A percentile compares a stretch with the other conserved stretches of the same genome.
Conservation (phyloP, 139 green algal species). For the Micromonas pusilla region DNA sequence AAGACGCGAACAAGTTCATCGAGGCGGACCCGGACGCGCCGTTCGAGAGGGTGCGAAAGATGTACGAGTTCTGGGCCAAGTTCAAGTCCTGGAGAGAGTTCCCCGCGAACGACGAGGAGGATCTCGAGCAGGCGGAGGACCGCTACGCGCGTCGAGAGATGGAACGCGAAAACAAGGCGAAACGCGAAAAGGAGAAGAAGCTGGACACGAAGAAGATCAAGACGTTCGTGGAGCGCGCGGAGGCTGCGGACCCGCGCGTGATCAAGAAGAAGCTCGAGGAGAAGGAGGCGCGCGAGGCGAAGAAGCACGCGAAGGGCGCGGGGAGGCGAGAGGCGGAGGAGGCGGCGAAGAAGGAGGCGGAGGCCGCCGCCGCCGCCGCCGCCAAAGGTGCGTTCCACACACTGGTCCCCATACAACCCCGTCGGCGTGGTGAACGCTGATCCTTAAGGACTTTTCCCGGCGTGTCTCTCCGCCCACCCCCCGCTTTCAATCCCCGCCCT, state of each 20-base stretch:
- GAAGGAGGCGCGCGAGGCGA: constrained; percentile 15
- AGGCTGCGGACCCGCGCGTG: constrained; percentile 21
- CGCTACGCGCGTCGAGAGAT: constrained; percentile 10
- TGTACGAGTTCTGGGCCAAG: constrained; percentile 30
- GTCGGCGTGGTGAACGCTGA: too few species aligned
- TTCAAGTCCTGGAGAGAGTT: constrained; percentile 32
- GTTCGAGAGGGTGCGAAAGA: constrained; percentile 15
- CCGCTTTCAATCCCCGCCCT: too few species aligned
- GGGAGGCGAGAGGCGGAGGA: constrained; percentile 9
- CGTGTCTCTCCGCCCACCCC: too few species aligned
- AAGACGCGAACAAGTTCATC: neutral
- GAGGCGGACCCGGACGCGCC: neutral
- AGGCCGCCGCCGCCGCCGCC: neutral
- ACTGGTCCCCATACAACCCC: too few species aligned
- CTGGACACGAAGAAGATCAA: constrained; percentile 14
- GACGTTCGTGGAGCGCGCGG: constrained; percentile 19
- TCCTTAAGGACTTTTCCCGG: too few species aligned
- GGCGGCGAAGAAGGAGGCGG: constrained; percentile 5
- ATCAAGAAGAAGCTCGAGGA: constrained; percentile 17
- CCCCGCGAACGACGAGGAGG: constrained; percentile 25
- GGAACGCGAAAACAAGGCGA: constrained; percentile 17
- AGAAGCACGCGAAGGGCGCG: neutral
- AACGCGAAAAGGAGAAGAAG: constrained; percentile 28
- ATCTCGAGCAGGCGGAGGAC: constrained; percentile 19
- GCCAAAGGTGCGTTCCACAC: too few species aligned